These are phyloP conservation scores for Hymenoscyphus albidus DNA, from an alignment of 2,329 filamentous ascomycete genomes.

Conservation along the genomic window DNA sequence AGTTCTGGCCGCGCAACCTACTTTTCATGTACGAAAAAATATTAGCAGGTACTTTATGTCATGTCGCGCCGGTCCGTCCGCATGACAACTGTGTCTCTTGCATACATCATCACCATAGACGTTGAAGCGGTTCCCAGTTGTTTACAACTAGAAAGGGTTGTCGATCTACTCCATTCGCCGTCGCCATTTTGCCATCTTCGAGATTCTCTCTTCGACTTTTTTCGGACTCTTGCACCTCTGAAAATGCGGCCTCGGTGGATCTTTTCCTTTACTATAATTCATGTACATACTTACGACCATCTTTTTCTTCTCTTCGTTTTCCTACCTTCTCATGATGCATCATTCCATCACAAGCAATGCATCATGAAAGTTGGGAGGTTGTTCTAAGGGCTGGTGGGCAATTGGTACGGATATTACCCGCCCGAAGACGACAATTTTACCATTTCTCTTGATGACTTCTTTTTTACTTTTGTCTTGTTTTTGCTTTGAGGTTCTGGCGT, in stretches of 20 bases:
- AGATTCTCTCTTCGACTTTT: background rate
- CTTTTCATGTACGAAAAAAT: slow-evolving; percentile 24
- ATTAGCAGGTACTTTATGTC: slow-evolving; percentile 16
- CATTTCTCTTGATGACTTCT: too few species aligned
- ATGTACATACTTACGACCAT: slow-evolving; percentile 1
- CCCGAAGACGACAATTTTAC: background rate
- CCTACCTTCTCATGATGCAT: background rate
- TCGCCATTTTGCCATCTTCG: background rate
- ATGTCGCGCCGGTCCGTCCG: slow-evolving; percentile 9
- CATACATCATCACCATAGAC: slow-evolving; percentile 3
- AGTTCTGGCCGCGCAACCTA: slow-evolving; percentile 24
- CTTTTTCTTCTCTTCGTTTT: background rate
- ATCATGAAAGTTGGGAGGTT: background rate
- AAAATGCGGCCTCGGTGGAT: background rate
- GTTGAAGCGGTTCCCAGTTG: background rate
- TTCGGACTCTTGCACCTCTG: background rate
- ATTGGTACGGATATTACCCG: background rate
- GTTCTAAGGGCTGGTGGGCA: background rate
- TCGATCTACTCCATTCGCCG: slow-evolving; percentile 3
- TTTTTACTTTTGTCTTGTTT: too few species aligned
- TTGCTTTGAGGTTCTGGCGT: too few species aligned
- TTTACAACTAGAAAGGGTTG: background rate
- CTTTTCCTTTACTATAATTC: background rate
- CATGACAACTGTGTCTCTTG: slow-evolving; percentile 6
- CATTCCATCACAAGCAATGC: background rate